These are phyloP conservation scores for Solanum hybrid DNA, from an alignment of 305 asterid genomes.

Conservation along the genomic window DNA sequence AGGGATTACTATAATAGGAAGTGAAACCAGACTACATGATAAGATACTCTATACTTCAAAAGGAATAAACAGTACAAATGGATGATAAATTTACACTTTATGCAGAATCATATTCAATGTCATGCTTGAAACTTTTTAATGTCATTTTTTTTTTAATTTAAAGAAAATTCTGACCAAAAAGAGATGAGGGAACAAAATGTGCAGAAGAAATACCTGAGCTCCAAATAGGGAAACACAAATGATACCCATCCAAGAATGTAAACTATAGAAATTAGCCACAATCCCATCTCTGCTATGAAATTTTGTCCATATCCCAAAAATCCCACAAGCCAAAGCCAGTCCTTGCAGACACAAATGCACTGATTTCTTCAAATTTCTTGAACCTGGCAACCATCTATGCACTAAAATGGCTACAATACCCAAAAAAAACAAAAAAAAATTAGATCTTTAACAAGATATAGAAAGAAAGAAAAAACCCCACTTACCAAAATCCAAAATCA, in stretches of 20 bases:
- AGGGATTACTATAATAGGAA: not conserved
- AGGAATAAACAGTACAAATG: not conserved
- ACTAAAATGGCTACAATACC: slow-evolving; percentile 60
- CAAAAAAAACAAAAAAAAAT: not conserved
- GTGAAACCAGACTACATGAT: not conserved
- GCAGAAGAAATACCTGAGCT: slow-evolving; percentile 49
- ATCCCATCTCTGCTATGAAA: slow-evolving; percentile 69
- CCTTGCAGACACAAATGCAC: slow-evolving; percentile 83
- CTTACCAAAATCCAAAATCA: not conserved
- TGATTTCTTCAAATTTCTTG: slow-evolving; percentile 65
- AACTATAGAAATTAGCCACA: slow-evolving; percentile 69
- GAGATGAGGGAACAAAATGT: not conserved
- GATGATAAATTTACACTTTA: not conserved
- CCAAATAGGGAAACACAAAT: slow-evolving; percentile 55
- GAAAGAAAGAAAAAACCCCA: not conserved
- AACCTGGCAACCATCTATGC: slow-evolving; percentile 82
- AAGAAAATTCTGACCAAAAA: not conserved
- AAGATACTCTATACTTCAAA: not conserved
- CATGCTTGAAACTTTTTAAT: not conserved
- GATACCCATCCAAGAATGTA: slow-evolving; percentile 92
- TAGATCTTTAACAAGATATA: not conserved
- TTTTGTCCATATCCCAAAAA: slow-evolving; percentile 82
- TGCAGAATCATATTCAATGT: not conserved
- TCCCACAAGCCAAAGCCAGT: slow-evolving; percentile 73
- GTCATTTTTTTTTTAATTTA: not conserved